Percentiles rank a stretch among this genome's conserved stretches.
Evolutionary conservation across 2,329 filamentous ascomycete genomes (phyloP).

Genomic region (Phyllachora maydis): DNA sequence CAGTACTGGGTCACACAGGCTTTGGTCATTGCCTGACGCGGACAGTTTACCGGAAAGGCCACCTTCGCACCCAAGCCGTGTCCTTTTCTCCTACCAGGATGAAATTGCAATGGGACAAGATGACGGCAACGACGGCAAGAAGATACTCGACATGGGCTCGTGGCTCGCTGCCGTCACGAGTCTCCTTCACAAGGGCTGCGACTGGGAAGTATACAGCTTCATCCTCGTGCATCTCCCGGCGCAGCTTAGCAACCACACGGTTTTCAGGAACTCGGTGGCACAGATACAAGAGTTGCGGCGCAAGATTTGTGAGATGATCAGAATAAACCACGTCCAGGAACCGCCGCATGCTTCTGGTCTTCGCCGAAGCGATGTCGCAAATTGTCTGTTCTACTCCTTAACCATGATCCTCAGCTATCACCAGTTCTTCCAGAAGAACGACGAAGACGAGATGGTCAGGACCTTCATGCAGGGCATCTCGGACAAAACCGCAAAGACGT

Average conservation of each 20-base stretch:
- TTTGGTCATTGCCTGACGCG: conserved; percentile 37
- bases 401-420: conserved; percentile 86
- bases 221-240: conserved; percentile 69
- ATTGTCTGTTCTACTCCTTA: conserved; percentile 71
- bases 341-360: conserved; percentile 62
- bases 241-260: conserved; percentile 73
- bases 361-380: conserved; percentile 71
- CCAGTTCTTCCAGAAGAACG: conserved; percentile 58
- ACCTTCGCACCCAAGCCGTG: conserved; percentile 23
- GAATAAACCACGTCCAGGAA: conserved; percentile 56
- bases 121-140: too few species aligned
- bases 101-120: too few species aligned
- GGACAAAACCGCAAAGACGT: conserved; percentile 76
- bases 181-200: conserved; percentile 53
- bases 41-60: conserved; percentile 29
- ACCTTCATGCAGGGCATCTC: conserved; percentile 73
- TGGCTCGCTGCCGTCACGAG: conserved; percentile 64
- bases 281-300: conserved; percentile 59
- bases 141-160: conserved; percentile 32
- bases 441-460: conserved; percentile 77
- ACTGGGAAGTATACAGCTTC: conserved; percentile 91
- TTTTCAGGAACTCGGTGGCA: conserved; percentile 55
- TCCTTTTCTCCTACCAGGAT: conserved; percentile 22
- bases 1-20: conserved; percentile 20
- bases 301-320: conserved; percentile 66